Base-by-base conservation (phyloP, 257 asterid genomes). In the Ilex asprella region DNA sequence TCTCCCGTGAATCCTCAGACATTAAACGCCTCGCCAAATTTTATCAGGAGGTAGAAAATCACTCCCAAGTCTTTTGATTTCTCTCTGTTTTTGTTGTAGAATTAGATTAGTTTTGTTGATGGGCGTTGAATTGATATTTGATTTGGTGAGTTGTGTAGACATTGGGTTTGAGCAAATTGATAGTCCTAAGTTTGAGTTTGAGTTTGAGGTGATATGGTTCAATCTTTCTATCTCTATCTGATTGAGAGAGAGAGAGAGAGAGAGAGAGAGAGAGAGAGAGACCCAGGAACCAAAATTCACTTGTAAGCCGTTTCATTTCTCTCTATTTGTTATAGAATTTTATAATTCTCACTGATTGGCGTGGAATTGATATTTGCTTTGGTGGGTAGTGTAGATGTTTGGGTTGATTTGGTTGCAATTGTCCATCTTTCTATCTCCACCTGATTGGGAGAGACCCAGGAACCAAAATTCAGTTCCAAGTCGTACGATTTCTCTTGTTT, bases 101-200 rank as follows among this genome's bases (percentile, higher is more conserved):
- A 6, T 27, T 63, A 62, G 35, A 10, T n/a, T 59, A 58, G 16
- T 11, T 5, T 54, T 35, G 49, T 5, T 31, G n/a, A 15, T 49
- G 16, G 15, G 5, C 13, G 5, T 12, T 12, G 55, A 6, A 1
- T n/a, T 53, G 2, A 2, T 53, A 53, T 53, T 15, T 53, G 14
- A 2, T 53, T 7, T 7, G 11, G 7, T 15, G 15, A 3, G 15
- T 15, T 7, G 6, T n/a, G 57, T 53, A 21, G 98, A 59, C 73
- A 29, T 91, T 68, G 97, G 97, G 35, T 91, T 91, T 68, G 86
- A 88, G 77, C 82, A 74, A 80, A 64, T 91, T 31, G 97, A 88
- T 71, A 70, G 69, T 32, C 95, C 97, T 6, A 86, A 75, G 35
- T 81, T 84, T 44, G 91, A 75, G 35, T 81, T 84, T 44, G 91